Base-by-base conservation (phyloP, 2,329 filamentous ascomycete species). In the Monosporascus sp. region DNA sequence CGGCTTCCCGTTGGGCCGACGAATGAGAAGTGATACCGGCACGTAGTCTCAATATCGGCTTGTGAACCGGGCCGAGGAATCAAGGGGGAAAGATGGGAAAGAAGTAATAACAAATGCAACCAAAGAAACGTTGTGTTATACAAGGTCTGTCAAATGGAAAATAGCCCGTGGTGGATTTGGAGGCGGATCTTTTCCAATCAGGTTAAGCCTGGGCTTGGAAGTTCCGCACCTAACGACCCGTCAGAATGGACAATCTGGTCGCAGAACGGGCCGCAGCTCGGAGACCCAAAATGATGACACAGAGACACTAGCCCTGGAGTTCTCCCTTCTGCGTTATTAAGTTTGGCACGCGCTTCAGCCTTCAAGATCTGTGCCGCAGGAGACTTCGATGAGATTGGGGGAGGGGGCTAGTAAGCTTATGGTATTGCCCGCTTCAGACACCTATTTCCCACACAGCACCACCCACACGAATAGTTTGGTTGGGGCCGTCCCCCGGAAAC, bases 201-300 rank as follows among this genome's bases (percentile, higher is more conserved):
- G 55, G 62, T 60, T 59, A 60, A 60, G 59, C 56, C 58, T 62
- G 56, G 59, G 53, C 52, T 55, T 55, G 56, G 55, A 20, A 56
- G 54, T 49, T 61, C 57, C 9, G 59, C 62, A 61, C 56, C 58
- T 63, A 64, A 62, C 60, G 55, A 67, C 64, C 66, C 66, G 61
- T 61, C 64, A 66, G 64, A 57, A 63, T 56, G 60, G 60, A 55
- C 50, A 56, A 56, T 56, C 55, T 60, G 65, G 66, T 62, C 64
- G 66, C 66, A 68, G 65, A 59, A 62, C 58, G 59, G 66, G 66
- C 65, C 66, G 66, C 66, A 69, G 66, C 66, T 62, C 59, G 59
- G 59, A 62, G 59, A 50, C 56, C 61, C 57, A 61, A 63, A 59
- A 62, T 66, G 64, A 66, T 65, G 66, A 57, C 58, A 56, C 55